Evolutionary conservation across 768 basidiomycete genomes (phyloP).

Genomic region (Paxillus involutus): DNA sequence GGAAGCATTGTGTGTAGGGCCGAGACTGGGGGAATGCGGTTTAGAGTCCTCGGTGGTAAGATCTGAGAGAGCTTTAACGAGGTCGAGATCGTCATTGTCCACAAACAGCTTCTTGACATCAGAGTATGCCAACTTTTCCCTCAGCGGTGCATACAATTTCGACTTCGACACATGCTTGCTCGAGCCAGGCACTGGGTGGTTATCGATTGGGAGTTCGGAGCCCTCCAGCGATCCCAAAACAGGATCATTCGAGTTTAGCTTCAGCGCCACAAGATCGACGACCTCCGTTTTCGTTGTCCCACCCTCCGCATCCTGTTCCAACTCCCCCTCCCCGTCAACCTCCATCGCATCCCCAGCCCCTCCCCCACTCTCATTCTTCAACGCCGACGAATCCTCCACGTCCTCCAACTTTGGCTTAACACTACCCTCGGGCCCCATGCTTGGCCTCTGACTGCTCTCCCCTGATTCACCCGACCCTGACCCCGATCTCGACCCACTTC

Average conservation of each 20-base stretch:
- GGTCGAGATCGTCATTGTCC: constrained; percentile 49
- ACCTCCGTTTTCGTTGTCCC: constrained; percentile 28
- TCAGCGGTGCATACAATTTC: constrained; percentile 53
- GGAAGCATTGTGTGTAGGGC: constrained; percentile 31
- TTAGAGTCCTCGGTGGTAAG: constrained; percentile 30
- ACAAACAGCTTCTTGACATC: constrained; percentile 50
- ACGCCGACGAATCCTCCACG: constrained; percentile 52
- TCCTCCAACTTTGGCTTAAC: constrained; percentile 54
- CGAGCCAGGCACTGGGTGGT: constrained; percentile 10
- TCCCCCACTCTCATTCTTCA: constrained; percentile 24
- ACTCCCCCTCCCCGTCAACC: constrained; percentile 28
- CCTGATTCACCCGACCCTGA: constrained; percentile 31
- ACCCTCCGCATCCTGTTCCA: constrained; percentile 4
- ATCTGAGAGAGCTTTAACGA: constrained; percentile 49
- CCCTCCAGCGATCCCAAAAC: constrained; percentile 42
- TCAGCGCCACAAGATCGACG: constrained; percentile 41
- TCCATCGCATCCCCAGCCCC: constrained; percentile 32
- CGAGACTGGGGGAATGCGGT: constrained; percentile 14
- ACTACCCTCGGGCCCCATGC: constrained; percentile 23
- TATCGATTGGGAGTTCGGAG: constrained; percentile 34
- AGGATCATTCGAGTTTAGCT: constrained; percentile 57
- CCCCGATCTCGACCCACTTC: constrained; percentile 24
- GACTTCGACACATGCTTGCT: constrained; percentile 43
- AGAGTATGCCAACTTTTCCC: constrained; percentile 53
- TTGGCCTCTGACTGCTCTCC: constrained; percentile 37